These are phyloP conservation scores for Crucibulum laeve DNA, from an alignment of 768 basidiomycete species.

Conservation along the genomic window DNA sequence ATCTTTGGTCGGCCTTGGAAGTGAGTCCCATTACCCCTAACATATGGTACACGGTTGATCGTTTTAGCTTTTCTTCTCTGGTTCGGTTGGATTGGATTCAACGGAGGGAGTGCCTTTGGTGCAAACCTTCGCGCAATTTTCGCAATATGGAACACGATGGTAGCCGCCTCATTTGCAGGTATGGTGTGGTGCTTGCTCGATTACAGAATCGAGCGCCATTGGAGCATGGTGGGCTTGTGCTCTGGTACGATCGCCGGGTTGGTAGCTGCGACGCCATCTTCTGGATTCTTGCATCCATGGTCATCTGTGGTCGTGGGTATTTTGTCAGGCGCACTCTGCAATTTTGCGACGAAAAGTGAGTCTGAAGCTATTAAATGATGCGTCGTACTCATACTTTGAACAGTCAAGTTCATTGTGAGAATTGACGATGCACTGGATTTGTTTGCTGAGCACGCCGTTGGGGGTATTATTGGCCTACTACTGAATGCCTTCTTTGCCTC, in stretches of 20 bases:
- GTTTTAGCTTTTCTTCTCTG: slow-evolving; percentile 65
- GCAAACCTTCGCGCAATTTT: slow-evolving; percentile 84
- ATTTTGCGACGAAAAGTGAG: slow-evolving; percentile 81
- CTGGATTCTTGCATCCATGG: slow-evolving; percentile 78
- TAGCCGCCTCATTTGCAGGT: slow-evolving; percentile 77
- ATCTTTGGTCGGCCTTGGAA: slow-evolving; percentile 77
- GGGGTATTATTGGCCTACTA: slow-evolving; percentile 74
- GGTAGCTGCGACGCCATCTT: slow-evolving; percentile 86
- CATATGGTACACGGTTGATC: background rate
- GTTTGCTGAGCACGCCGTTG: slow-evolving; percentile 88
- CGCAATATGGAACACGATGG: slow-evolving; percentile 87
- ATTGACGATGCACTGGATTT: slow-evolving; percentile 92
- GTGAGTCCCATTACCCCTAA: slow-evolving; percentile 18
- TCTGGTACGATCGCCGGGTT: slow-evolving; percentile 88
- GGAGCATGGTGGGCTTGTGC: slow-evolving; percentile 90
- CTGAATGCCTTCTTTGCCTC: slow-evolving; percentile 76
- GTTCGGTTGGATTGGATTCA: slow-evolving; percentile 91
- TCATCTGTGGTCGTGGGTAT: slow-evolving; percentile 73
- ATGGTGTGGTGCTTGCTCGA: slow-evolving; percentile 82
- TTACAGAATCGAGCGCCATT: slow-evolving; percentile 75
- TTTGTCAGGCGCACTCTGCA: slow-evolving; percentile 67
- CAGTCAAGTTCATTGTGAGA: slow-evolving; percentile 64
- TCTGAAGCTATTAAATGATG: background rate
- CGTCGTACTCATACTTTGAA: slow-evolving; percentile 7
- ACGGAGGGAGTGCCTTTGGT: slow-evolving; percentile 85